Conservation (phyloP, 768 basidiomycete genomes). For the Phlebiopsis gigantea region DNA sequence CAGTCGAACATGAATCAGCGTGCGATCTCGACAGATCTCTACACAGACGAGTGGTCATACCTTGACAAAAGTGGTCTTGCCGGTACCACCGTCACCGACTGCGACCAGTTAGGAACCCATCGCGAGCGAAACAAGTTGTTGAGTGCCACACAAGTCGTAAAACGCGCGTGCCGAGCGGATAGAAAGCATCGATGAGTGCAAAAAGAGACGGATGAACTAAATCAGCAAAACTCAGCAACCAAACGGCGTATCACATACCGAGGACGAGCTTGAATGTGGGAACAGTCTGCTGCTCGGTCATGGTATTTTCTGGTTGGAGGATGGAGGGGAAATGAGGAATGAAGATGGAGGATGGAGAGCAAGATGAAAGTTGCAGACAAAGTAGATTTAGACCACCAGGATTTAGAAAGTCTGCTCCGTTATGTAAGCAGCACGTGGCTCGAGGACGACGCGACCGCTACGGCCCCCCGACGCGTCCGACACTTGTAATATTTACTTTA, state of each 20-base stretch:
- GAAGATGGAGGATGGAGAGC: constrained; percentile 30
- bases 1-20: constrained; percentile 43
- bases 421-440: constrained; percentile 13
- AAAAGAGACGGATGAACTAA: constrained; percentile 10
- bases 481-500: too few species aligned
- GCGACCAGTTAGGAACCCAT: constrained; percentile 15
- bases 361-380: constrained; percentile 13
- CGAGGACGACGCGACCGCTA: not conserved
- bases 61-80: constrained; percentile 99
- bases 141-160: constrained; percentile 13
- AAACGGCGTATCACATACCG: constrained; percentile 48
- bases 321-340: constrained; percentile 34
- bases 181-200: constrained; percentile 49
- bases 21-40: constrained; percentile 37
- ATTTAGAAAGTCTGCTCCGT: constrained; percentile 11
- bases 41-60: constrained; percentile 34
- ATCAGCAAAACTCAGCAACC: constrained; percentile 14
- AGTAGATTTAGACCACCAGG: constrained; percentile 9
- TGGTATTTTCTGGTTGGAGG: constrained; percentile 30
- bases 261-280: constrained; percentile 99
- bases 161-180: constrained; percentile 11
- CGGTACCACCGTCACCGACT: constrained; percentile 97
- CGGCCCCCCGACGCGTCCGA: constrained; percentile 4
- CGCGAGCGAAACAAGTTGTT: constrained; percentile 16
- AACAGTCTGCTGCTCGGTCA: constrained; percentile 40